A percentile compares a stretch with the other conserved stretches of the same genome.
These are phyloP conservation scores for Glebionis coronaria DNA, from an alignment of 129 eudicot genomes.

Conservation along the genomic window DNA sequence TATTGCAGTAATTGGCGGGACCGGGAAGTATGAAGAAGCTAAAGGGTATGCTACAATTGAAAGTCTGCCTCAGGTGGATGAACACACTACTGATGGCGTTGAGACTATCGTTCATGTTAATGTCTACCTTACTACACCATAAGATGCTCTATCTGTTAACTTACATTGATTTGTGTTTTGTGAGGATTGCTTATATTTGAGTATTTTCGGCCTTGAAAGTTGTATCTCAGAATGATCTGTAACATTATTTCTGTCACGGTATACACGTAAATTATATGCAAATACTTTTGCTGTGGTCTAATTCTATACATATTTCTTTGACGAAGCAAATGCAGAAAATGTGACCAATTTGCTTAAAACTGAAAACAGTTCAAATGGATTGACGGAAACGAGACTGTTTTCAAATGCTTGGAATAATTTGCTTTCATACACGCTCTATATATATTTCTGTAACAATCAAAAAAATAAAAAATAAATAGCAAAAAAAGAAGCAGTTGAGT, in stretches of 20 bases:
- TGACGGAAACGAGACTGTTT: too few relatives aligned
- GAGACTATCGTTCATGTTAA: constrained; percentile 77
- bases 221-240: constrained; percentile 1
- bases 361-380: too few relatives aligned
- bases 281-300: background rate
- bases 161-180: constrained; percentile 15
- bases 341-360: too few relatives aligned
- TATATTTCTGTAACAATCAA: too few relatives aligned
- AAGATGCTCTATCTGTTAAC: background rate
- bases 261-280: constrained; percentile 7
- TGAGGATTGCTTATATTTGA: constrained; percentile 13
- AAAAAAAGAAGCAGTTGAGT: background rate
- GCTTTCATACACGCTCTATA: background rate
- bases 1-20: constrained; percentile 74
- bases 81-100: constrained; percentile 89
- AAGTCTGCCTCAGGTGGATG: constrained; percentile 67
- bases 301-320: too few relatives aligned
- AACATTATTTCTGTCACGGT: background rate
- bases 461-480: constrained; percentile 1
- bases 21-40: constrained; percentile 78
- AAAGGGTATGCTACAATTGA: constrained; percentile 87
- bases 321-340: too few relatives aligned
- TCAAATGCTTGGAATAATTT: background rate
- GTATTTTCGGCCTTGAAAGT: constrained; percentile 6
- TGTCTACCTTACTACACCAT: constrained; percentile 50